Base-by-base conservation (phyloP, 2,329 filamentous ascomycete species). In the Diaporthe aspalathi region DNA sequence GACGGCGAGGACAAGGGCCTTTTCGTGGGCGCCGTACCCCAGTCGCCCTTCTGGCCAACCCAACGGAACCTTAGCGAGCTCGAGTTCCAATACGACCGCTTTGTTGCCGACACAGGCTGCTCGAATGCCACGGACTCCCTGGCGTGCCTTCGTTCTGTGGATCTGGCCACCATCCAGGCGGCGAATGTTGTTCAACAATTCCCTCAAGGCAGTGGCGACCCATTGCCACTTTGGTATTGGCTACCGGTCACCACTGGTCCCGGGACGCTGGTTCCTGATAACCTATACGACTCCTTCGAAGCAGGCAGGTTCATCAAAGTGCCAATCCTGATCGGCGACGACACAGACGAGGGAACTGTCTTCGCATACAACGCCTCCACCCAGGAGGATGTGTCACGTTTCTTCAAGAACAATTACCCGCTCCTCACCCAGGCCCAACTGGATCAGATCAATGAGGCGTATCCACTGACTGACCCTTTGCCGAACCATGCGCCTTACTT, bases 301-400 rank as follows among this genome's bases (percentile, higher is more conserved):
- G 62, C 84, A 12, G 88, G 87, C 0, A 84, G 83, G 4, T 88
- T 89, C 77, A 78, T 89, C 73, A 83, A 83, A 32, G 83, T 91
- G 0, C 89, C 89, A 0, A 79, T 84, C 0, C 84, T 91, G 29
- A 85, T 84, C 50, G 85, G 85, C 20, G 81, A 81, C 2, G 81
- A 81, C 52, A 84, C 79, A 1, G 77, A 87, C 67, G 86, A 88
- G 76, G 86, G 86, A 40, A 82, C 84, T 7, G 74, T 80, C 7
- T 88, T 88, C 72, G 83, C 80, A 29, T 65, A 76, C 68, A 79
- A 86, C 73, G 81, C 81, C 14, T 73, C 75, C 29, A 80, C 78
- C 0, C 62, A 76, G 0, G 76, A 76, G 2, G 77, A 83, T 8
- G 77, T 85, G 47, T 70, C 76, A 40, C 67, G 70, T 14, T 87